Evolutionary conservation across 805 yeast species (phyloP).

Genomic region (Candida verbasci): DNA sequence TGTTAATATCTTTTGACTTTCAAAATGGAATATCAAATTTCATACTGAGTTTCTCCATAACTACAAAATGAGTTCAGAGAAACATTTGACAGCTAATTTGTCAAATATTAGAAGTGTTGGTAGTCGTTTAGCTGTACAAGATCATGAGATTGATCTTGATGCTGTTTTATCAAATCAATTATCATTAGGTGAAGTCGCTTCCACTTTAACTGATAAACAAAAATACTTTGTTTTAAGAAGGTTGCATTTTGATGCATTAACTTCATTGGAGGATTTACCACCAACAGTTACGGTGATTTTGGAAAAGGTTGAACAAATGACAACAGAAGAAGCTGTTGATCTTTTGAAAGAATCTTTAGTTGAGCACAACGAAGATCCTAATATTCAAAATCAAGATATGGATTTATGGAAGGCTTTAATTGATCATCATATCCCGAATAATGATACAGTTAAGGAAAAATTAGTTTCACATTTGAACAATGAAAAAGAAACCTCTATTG

Average conservation of each 20-base stretch:
- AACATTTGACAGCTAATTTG: not conserved
- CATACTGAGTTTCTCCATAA: no score
- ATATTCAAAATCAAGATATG: conserved; percentile 26
- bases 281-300: conserved; percentile 24
- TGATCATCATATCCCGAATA: conserved; percentile 1
- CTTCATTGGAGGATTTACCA: conserved; percentile 28
- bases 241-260: conserved; percentile 21
- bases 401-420: conserved; percentile 19
- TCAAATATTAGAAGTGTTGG: conserved; percentile 7
- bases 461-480: not conserved
- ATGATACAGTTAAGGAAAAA: not conserved
- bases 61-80: conserved; percentile 1
- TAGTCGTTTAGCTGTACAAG: conserved; percentile 10
- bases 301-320: conserved; percentile 22
- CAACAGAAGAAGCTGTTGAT: conserved; percentile 18
- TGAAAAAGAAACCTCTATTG: not conserved
- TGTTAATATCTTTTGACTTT: no score
- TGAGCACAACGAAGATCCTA: conserved; percentile 29
- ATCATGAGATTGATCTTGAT: conserved; percentile 13
- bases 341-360: conserved; percentile 25
- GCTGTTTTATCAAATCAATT: conserved; percentile 20
- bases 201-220: conserved; percentile 20
- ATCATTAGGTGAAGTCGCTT: conserved; percentile 9
- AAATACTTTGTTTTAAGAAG: conserved; percentile 25
- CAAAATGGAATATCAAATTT: no score